A percentile compares a stretch with the other conserved stretches of the same genome.
Evolutionary conservation across 306 rosid species (phyloP).

Genomic region (Lablab purpureus): DNA sequence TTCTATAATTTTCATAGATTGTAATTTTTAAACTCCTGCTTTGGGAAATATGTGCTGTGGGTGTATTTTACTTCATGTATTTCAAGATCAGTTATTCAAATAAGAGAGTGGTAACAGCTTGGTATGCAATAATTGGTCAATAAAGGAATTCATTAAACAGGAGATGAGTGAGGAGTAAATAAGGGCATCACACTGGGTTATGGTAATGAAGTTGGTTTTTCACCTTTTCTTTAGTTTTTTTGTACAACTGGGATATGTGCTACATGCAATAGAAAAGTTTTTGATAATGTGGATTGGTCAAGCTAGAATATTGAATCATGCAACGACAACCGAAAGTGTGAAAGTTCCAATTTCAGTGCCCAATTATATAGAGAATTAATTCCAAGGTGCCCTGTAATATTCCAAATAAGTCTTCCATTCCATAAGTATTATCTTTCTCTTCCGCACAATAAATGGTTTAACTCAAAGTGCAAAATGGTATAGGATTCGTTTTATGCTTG

Average conservation of each 20-base stretch:
- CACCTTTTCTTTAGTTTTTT: not conserved
- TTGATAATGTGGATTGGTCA: not conserved
- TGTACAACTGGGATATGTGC: not conserved
- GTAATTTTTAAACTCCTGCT: constrained; percentile 16
- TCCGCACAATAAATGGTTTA: not conserved
- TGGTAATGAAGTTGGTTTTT: not conserved
- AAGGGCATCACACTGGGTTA: no score
- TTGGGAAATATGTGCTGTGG: not conserved
- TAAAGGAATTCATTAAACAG: no score
- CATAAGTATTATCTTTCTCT: no score
- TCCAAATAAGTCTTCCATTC: not conserved
- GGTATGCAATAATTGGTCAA: no score
- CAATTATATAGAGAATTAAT: no score
- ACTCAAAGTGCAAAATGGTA: not conserved
- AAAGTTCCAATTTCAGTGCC: no score
- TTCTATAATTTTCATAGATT: constrained; percentile 39
- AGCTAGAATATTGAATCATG: not conserved
- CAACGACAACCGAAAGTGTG: not conserved
- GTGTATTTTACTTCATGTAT: not conserved
- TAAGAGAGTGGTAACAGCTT: not conserved
- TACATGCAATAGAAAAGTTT: not conserved
- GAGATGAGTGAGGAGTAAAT: no score
- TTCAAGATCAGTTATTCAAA: not conserved
- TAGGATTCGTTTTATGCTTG: not conserved
- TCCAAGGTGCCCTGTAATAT: no score